Conservation (phyloP, 306 rosid species). For the Cucumis sativus region DNA sequence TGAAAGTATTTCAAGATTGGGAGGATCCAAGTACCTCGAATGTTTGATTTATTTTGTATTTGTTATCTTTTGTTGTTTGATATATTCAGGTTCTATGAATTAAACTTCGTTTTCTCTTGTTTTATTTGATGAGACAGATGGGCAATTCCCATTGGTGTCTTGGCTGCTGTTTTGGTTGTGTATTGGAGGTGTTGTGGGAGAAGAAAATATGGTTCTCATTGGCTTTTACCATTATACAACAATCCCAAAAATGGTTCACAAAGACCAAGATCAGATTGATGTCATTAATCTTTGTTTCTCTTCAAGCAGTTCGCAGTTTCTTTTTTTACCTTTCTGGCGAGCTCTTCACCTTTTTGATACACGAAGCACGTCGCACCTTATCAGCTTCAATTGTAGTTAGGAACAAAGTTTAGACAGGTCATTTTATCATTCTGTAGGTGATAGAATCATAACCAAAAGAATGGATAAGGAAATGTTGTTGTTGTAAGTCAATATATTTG, state of each 20-base stretch:
- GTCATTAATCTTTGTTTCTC: background rate
- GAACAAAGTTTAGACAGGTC: background rate
- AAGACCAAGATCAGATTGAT: slow-evolving; percentile 64
- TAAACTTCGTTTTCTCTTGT: background rate
- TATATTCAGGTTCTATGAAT: no score
- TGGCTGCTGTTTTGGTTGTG: slow-evolving; percentile 34
- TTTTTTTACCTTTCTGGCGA: background rate
- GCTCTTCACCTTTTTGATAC: slow-evolving; percentile 7
- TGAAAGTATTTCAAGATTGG: background rate
- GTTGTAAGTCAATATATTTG: background rate
- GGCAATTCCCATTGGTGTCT: slow-evolving; percentile 71
- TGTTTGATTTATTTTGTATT: no score
- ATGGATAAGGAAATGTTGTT: background rate
- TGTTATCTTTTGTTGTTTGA: background rate
- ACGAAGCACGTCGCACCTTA: background rate
- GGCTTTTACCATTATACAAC: slow-evolving; percentile 68
- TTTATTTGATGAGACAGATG: slow-evolving; percentile 54
- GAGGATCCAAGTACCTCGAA: background rate
- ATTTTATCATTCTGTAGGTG: background rate
- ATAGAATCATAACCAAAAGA: background rate
- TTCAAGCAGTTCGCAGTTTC: background rate
- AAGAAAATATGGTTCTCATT: slow-evolving; percentile 48
- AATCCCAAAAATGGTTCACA: slow-evolving; percentile 39
- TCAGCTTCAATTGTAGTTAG: background rate
- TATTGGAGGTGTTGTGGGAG: slow-evolving; percentile 89